A percentile compares a stretch with the other conserved stretches of the same genome.
These are phyloP conservation scores for Apiospora koreana DNA, from an alignment of 2,329 filamentous ascomycete genomes.

Conservation along the genomic window DNA sequence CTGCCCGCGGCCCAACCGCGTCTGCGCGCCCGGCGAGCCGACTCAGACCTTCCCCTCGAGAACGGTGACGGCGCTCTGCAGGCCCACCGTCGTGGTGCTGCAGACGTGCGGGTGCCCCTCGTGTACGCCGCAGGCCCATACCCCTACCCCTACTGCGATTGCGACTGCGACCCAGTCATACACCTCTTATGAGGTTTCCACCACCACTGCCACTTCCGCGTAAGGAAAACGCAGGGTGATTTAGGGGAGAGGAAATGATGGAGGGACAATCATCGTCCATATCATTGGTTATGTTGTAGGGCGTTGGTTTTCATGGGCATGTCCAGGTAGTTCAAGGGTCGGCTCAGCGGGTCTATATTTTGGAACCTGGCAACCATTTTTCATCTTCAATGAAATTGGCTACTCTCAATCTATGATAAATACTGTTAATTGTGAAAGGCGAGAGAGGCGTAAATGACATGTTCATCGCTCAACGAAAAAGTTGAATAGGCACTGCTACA, in stretches of 20 bases:
- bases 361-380: too few relatives aligned
- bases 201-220: neutral
- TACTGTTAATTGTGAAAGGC: too few relatives aligned
- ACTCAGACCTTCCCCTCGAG: neutral
- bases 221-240: neutral
- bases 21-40: neutral
- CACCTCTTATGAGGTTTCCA: neutral
- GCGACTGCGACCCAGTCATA: neutral
- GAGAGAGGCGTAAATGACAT: too few relatives aligned
- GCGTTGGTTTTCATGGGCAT: neutral
- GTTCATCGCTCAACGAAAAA: too few relatives aligned
- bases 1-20: neutral
- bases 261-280: neutral
- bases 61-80: neutral
- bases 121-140: too few relatives aligned
- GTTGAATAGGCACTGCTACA: too few relatives aligned
- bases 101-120: neutral
- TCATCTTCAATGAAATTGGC: too few relatives aligned
- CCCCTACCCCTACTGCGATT: too few relatives aligned
- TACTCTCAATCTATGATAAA: too few relatives aligned
- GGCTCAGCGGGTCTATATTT: too few relatives aligned
- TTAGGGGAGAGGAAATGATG: neutral
- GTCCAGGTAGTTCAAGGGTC: too few relatives aligned
- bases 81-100: neutral
- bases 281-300: neutral